phyloP scores from a whole-genome alignment of 768 basidiomycete species.

The Kwoniella dendrophila region DNA sequence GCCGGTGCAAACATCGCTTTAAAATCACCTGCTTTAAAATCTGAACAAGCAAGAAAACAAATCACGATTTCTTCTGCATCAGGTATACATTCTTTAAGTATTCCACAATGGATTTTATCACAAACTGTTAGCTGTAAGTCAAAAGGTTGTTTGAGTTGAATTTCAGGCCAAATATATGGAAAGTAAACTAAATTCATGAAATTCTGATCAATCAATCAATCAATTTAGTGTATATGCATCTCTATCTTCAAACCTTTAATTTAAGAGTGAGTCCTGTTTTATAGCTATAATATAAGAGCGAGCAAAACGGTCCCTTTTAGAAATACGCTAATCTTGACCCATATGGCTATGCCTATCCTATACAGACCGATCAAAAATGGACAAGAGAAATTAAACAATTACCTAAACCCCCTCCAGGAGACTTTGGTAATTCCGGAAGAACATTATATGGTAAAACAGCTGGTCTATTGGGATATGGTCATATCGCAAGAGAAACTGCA shows the following conservation, averaged over 20 bases:
- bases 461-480: constrained; percentile 55
- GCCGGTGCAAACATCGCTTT: constrained; percentile 43
- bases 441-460: constrained; percentile 51
- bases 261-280: constrained; percentile 1
- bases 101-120: constrained; percentile 48
- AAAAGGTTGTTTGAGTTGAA: too few species aligned
- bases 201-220: too few species aligned
- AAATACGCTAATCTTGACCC: neutral
- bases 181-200: too few species aligned
- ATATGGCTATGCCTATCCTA: neutral
- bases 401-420: constrained; percentile 13
- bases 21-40: constrained; percentile 26
- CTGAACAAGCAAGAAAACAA: constrained; percentile 28
- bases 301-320: too few species aligned
- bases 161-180: too few species aligned
- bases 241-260: constrained; percentile 21
- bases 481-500: constrained; percentile 54
- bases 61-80: constrained; percentile 39
- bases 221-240: constrained; percentile 12
- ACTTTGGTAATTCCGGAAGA: constrained; percentile 14
- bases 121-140: constrained; percentile 41
- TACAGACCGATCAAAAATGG: constrained; percentile 21
- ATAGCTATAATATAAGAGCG: too few species aligned
- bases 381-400: constrained; percentile 18
- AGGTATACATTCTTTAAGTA: constrained; percentile 51